These are phyloP conservation scores for Trametes versicolor DNA, from an alignment of 1,284 basidiomycete genomes.

Conservation along the genomic window DNA sequence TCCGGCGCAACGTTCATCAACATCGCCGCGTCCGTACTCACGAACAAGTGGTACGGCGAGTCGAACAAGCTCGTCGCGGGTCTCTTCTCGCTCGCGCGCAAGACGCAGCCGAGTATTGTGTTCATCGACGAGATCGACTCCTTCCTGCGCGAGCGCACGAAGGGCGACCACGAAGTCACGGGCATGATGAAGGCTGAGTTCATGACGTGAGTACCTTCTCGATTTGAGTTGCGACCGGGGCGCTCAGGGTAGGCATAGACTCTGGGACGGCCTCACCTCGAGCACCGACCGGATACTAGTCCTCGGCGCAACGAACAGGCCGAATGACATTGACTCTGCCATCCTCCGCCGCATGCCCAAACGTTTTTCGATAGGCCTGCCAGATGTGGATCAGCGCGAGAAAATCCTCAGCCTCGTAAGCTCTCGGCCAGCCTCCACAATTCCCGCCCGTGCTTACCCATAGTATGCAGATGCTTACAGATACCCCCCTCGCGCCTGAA, in stretches of 20 bases:
- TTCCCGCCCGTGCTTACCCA: slow-evolving; percentile 1
- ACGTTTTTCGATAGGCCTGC: slow-evolving; percentile 91
- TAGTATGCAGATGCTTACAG: slow-evolving; percentile 82
- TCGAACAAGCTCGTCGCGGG: slow-evolving; percentile 97
- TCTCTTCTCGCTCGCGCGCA: slow-evolving; percentile 78
- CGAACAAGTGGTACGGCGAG: slow-evolving; percentile 98
- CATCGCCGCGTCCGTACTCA: slow-evolving; percentile 81
- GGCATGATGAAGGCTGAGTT: slow-evolving; percentile 99
- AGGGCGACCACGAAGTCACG: slow-evolving; percentile 96
- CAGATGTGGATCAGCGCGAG: slow-evolving; percentile 82
- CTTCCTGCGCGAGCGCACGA: slow-evolving; percentile 88
- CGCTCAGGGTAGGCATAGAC: slow-evolving; percentile 53
- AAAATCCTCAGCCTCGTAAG: slow-evolving; percentile 90
- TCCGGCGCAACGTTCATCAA: slow-evolving; percentile 97
- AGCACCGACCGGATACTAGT: slow-evolving; percentile 89
- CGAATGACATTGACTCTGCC: slow-evolving; percentile 94
- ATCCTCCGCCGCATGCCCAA: slow-evolving; percentile 98
- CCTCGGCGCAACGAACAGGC: slow-evolving; percentile 95
- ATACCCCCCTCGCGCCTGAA: slow-evolving; percentile 72
- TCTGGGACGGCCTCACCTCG: slow-evolving; percentile 98
- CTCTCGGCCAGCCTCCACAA: slow-evolving; percentile 8
- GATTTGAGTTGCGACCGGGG: too few relatives aligned
- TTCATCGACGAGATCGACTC: slow-evolving; percentile 90
- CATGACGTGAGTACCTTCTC: slow-evolving; percentile 83
- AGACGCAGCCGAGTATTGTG: slow-evolving; percentile 81